Percentiles rank a stretch among this genome's conserved stretches.
Conservation (phyloP, 1,139 yeast genomes). For the Ashbya aceris region DNA sequence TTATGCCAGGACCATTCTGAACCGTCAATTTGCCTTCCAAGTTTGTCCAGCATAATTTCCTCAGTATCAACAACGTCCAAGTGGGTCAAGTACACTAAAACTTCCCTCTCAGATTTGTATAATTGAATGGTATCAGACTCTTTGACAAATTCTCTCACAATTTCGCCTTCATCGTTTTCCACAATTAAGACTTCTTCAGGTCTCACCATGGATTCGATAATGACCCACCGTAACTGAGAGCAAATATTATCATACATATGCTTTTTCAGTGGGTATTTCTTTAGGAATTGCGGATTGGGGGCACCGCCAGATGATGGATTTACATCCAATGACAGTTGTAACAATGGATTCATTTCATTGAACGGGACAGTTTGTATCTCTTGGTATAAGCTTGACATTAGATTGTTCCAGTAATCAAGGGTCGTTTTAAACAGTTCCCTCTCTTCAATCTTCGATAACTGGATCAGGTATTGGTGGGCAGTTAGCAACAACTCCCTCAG, state of each 20-base stretch:
- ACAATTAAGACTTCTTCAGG: conserved; percentile 97
- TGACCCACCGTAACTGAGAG: conserved; percentile 75
- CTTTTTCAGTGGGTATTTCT: conserved; percentile 72
- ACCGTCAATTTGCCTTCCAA: conserved; percentile 89
- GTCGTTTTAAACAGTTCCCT: conserved; percentile 93
- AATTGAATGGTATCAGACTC: conserved; percentile 95
- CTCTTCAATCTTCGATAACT: conserved; percentile 85
- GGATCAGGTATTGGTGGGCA: conserved; percentile 73
- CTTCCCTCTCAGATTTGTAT: conserved; percentile 93
- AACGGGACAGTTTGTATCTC: conserved; percentile 79
- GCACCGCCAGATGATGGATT: conserved; percentile 60
- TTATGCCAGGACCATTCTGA: conserved; percentile 99
- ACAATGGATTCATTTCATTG: conserved; percentile 60
- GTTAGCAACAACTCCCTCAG: conserved; percentile 53
- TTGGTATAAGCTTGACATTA: conserved; percentile 70
- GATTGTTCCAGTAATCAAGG: conserved; percentile 84
- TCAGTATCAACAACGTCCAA: conserved; percentile 92
- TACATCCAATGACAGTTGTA: conserved; percentile 56
- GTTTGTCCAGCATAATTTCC: conserved; percentile 82
- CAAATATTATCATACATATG: conserved; percentile 70
- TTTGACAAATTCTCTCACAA: conserved; percentile 92
- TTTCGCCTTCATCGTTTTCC: conserved; percentile 98
- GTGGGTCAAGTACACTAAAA: conserved; percentile 88
- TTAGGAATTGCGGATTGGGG: conserved; percentile 70
- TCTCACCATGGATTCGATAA: conserved; percentile 94